Evolutionary conservation across 148 eudicot genomes (phyloP).

Genomic region (Salicornia ramosissima): DNA sequence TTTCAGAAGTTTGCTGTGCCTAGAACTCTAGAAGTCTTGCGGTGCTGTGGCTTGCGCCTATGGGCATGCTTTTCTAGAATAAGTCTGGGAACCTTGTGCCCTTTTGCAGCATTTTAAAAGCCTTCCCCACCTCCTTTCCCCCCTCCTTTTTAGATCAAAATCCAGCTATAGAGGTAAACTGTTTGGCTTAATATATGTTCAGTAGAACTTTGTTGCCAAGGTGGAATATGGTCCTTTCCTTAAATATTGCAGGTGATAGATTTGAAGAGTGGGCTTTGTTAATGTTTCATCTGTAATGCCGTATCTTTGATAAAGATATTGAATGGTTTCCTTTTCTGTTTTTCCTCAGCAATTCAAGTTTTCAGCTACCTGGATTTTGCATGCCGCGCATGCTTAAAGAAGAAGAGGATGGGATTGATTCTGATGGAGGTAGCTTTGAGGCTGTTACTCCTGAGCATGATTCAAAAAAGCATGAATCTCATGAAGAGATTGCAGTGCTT

Average conservation of each 20-base stretch:
- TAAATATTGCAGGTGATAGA: background rate
- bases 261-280: background rate
- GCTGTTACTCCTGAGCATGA: conserved; percentile 96
- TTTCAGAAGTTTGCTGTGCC: too few species aligned
- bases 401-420: conserved; percentile 75
- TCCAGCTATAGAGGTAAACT: too few species aligned
- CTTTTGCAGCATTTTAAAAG: background rate
- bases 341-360: conserved; percentile 79
- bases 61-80: too few species aligned
- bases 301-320: background rate
- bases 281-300: background rate
- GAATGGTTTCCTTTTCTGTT: background rate
- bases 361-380: conserved; percentile 89
- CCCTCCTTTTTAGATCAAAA: too few species aligned
- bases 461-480: conserved; percentile 35
- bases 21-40: too few species aligned
- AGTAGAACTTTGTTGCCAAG: background rate
- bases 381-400: conserved; percentile 86
- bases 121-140: background rate
- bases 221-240: background rate
- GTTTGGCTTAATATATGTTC: background rate
- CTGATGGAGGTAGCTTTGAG: conserved; percentile 87
- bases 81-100: background rate
- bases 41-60: too few species aligned
- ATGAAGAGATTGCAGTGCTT: conserved; percentile 28